Evolutionary conservation across 1,284 basidiomycete genomes (phyloP), one percentile per base, ranked within the genome.

Genomic region (Sporisorium reilianum): DNA sequence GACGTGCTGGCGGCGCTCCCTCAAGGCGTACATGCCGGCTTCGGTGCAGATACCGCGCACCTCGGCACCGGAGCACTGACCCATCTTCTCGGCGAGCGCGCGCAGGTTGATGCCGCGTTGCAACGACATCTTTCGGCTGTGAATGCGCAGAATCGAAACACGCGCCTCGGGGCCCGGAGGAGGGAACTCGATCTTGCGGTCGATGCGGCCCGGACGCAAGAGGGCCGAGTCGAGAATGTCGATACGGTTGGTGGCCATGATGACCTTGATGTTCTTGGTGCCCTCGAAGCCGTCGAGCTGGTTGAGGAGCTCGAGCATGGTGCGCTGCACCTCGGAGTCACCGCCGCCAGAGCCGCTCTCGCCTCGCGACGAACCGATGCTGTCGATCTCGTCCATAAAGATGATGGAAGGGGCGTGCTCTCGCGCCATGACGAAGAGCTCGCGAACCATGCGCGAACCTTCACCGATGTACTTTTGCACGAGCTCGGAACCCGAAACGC

Each of bases 351-450:
- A 74, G 12, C 93, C 92, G 77, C 92, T 91, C 79, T 95, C 94
- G 25, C 95, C 94, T 84, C 96, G 87, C 61, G 93, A 95, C 68
- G 92, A 94, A 57, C 96, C 96, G 81, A 99, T 99, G 23, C 93
- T 95, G 87, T 99, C 96, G 78, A 99, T 98, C 86, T 99, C 96
- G 86, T 99, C 96, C 94, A 99, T 98, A 88, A 99, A 98, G 85
- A 99, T 97, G 87, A 99, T 98, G 85, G 92, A 93, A n/a, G 97
- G 96, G 26, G 96, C 96, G 84, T 98, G 95, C 85, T 98, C 96
- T 75, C 95, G 87, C 2, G 97, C 96, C 96, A 98, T 98, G 74
- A 98, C 94, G 88, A 99, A 99, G 59, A 99, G 87, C 87, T 99
- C 96, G 66, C 96, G 90, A 48, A 81, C 75, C 81, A 84, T 82